Base-by-base conservation (phyloP, 768 basidiomycete species). In the Naganishia friedmannii region DNA sequence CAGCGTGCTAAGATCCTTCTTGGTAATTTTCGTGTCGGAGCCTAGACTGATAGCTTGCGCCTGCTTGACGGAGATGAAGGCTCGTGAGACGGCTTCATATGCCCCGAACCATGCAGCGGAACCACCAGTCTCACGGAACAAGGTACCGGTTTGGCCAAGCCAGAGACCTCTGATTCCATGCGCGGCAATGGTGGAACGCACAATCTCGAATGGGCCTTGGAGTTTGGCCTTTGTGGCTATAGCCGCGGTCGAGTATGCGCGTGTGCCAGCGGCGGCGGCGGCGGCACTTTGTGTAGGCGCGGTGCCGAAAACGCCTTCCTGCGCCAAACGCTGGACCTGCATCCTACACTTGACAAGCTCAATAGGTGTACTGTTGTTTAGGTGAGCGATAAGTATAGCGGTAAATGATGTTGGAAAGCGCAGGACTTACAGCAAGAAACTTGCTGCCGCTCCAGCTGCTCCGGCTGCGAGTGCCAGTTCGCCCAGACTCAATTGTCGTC, bases 281-380 rank as follows among this genome's bases (percentile, higher is more conserved):
- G 70, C 51, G 8, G 21, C 0, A 55, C 73, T 48, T 32, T 70
- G 68, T 1, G 29, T 45, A 1, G 81, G 70, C n/a, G 73, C 54
- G 46, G 32, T 37, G 13, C 74, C 70, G 28, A 76, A 72, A 2
- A 74, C 70, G 9, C 74, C 76, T 74, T 82, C 79, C 3, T 78
- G 73, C 23, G 85, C 82, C 26, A 95, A 87, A 86, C 92, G 89
- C 78, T 95, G 93, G 1, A 96, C 94, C 80, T 96, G 94, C 93
- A 97, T 95, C 80, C 92, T 92, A 83, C 93, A 96, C 82, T 98
- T 96, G 70, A 97, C 87, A 58, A 96, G 88, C 76, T 96, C 94
- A 68, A 97, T 89, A 0, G 94, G 94, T 0, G 93, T 96, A 32
- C 91, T 92, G 75, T 2, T 57, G 19, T 15, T 6, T 26, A 31